Evolutionary conservation across 257 asterid species (phyloP).

Genomic region (Anisodus tanguticus): DNA sequence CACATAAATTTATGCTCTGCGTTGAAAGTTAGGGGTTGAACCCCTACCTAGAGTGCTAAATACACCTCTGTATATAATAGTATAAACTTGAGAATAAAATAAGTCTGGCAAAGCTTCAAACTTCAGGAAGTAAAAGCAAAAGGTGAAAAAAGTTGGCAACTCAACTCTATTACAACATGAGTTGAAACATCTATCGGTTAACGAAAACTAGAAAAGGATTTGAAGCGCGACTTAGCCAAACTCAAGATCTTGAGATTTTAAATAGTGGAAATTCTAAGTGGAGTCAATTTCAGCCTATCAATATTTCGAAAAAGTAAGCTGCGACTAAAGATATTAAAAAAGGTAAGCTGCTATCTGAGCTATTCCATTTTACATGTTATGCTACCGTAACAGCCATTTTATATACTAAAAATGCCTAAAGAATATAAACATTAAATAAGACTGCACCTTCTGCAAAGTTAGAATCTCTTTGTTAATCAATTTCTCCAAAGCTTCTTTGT

Average conservation of each 20-base stretch:
- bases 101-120: conserved; percentile 15
- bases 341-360: background rate
- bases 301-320: background rate
- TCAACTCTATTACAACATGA: background rate
- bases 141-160: background rate
- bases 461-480: conserved; percentile 41
- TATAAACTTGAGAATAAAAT: background rate
- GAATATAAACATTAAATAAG: background rate
- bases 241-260: background rate
- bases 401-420: background rate
- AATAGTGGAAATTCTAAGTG: background rate
- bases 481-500: conserved; percentile 67
- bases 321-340: background rate
- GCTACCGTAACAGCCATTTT: background rate
- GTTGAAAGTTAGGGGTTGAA: too few species aligned
- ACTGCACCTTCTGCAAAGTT: conserved; percentile 52
- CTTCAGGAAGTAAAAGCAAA: background rate
- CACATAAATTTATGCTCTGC: too few species aligned
- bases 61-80: background rate
- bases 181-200: background rate
- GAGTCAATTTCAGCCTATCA: background rate
- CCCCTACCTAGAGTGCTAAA: too few species aligned
- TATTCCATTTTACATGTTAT: background rate
- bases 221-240: background rate
- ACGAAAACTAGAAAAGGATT: background rate